phyloP scores from a whole-genome alignment of 1,284 basidiomycete genomes.

The Volvariella volvacea region DNA sequence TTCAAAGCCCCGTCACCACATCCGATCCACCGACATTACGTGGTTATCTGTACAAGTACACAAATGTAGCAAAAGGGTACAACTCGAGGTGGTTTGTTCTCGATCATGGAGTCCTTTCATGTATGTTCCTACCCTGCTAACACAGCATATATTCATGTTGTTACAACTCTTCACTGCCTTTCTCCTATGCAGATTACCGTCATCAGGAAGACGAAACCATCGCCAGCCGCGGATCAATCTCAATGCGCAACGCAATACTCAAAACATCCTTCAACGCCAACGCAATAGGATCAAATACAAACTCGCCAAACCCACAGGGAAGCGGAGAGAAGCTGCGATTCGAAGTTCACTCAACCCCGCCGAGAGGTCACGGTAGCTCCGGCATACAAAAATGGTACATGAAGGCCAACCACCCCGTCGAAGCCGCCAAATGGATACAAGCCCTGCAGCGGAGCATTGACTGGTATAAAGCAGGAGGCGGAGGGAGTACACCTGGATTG shows the following conservation, averaged over 20 bases:
- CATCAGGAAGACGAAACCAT: slow-evolving; percentile 90
- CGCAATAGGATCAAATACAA: slow-evolving; percentile 42
- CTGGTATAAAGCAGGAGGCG: slow-evolving; percentile 30
- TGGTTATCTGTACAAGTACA: slow-evolving; percentile 87
- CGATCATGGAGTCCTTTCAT: slow-evolving; percentile 79
- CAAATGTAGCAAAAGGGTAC: slow-evolving; percentile 88
- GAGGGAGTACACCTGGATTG: slow-evolving; percentile 3
- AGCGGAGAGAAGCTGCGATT: slow-evolving; percentile 42
- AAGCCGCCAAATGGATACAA: slow-evolving; percentile 84
- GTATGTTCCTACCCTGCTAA: slow-evolving; percentile 33
- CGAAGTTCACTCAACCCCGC: slow-evolving; percentile 69
- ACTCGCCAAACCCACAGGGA: too few relatives aligned
- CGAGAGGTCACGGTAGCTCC: slow-evolving; percentile 32
- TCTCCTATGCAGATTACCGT: slow-evolving; percentile 63
- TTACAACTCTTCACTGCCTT: neutral
- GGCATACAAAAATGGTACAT: slow-evolving; percentile 79
- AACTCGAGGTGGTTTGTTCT: slow-evolving; percentile 94
- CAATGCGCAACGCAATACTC: slow-evolving; percentile 76
- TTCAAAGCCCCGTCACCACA: slow-evolving; percentile 35
- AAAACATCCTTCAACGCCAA: slow-evolving; percentile 29
- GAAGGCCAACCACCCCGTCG: slow-evolving; percentile 85
- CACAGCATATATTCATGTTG: too few relatives aligned
- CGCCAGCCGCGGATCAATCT: slow-evolving; percentile 83
- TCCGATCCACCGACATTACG: slow-evolving; percentile 62
- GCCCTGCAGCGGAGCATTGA: slow-evolving; percentile 73